These are phyloP conservation scores for Thymus mandschuricus DNA, from an alignment of 257 asterid species.

Conservation along the genomic window DNA sequence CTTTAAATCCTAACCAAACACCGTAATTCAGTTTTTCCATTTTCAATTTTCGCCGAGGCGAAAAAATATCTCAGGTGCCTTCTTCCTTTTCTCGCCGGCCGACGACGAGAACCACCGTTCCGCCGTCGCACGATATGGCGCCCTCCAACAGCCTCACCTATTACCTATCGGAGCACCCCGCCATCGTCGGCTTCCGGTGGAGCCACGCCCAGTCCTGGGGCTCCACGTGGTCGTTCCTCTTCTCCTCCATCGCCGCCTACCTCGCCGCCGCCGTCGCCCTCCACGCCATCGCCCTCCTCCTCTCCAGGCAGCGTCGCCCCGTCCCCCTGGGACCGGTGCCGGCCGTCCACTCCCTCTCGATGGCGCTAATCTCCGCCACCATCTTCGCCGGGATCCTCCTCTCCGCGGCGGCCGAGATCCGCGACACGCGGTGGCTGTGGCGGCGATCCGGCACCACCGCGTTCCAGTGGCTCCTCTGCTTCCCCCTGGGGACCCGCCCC, in stretches of 20 bases:
- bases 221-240: constrained; percentile 65
- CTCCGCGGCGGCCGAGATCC: constrained; percentile 75
- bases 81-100: constrained; percentile 5
- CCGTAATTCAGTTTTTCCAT: not conserved
- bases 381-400: constrained; percentile 68
- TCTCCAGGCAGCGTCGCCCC: constrained; percentile 53
- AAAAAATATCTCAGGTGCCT: constrained; percentile 12
- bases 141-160: constrained; percentile 38
- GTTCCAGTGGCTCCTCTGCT: constrained; percentile 74
- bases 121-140: constrained; percentile 32
- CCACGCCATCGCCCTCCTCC: constrained; percentile 47
- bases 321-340: constrained; percentile 72
- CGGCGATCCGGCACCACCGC: constrained; percentile 59
- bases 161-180: constrained; percentile 70
- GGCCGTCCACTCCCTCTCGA: constrained; percentile 66
- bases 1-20: not conserved
- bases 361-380: constrained; percentile 68
- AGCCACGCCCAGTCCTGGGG: constrained; percentile 67
- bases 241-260: constrained; percentile 65
- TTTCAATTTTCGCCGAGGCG: not conserved
- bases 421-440: constrained; percentile 81
- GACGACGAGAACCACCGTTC: constrained; percentile 27
- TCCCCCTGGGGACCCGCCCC: constrained; percentile 83
- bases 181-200: constrained; percentile 76
- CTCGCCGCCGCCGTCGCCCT: constrained; percentile 43